phyloP scores from a whole-genome alignment of 208 protist species.

The Naegleria fowleri region DNA sequence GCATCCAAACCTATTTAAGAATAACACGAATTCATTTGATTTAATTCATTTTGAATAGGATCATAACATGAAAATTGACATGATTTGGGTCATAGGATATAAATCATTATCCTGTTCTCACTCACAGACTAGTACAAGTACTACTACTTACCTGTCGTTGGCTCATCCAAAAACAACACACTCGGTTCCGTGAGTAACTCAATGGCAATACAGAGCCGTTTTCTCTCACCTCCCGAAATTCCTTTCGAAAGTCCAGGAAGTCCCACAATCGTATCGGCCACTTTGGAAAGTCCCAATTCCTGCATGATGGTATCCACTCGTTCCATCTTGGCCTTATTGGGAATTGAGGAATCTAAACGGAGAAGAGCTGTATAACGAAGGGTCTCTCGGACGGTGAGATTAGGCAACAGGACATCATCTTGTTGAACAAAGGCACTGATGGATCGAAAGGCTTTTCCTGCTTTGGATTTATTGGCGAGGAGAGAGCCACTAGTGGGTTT shows the following conservation, averaged over 20 bases:
- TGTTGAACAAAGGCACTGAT: slow-evolving; percentile 72
- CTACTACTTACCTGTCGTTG: not conserved
- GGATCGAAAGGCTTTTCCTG: not conserved
- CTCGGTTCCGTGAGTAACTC: not conserved
- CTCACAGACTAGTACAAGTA: not conserved
- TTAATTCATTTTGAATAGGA: no score
- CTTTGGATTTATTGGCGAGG: not conserved
- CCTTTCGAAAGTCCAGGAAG: not conserved
- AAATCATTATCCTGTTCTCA: no score
- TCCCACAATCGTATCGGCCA: slow-evolving; percentile 58
- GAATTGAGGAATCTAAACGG: not conserved
- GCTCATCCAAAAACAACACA: slow-evolving; percentile 27
- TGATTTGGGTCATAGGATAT: no score
- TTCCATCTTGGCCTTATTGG: not conserved
- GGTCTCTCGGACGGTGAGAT: slow-evolving; percentile 64
- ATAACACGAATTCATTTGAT: no score
- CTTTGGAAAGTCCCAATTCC: slow-evolving; percentile 59
- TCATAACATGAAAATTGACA: no score
- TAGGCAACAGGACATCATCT: slow-evolving; percentile 75
- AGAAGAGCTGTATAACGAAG: slow-evolving; percentile 52
- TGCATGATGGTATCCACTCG: slow-evolving; percentile 60
- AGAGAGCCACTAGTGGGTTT: not conserved
- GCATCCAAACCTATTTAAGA: not conserved
- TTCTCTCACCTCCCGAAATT: slow-evolving; percentile 13
- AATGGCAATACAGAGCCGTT: not conserved